Percentiles rank a stretch among this genome's conserved stretches.
These are phyloP conservation scores for Xylariaceae sp. DNA, from an alignment of 2,329 filamentous ascomycete genomes.

Conservation along the genomic window DNA sequence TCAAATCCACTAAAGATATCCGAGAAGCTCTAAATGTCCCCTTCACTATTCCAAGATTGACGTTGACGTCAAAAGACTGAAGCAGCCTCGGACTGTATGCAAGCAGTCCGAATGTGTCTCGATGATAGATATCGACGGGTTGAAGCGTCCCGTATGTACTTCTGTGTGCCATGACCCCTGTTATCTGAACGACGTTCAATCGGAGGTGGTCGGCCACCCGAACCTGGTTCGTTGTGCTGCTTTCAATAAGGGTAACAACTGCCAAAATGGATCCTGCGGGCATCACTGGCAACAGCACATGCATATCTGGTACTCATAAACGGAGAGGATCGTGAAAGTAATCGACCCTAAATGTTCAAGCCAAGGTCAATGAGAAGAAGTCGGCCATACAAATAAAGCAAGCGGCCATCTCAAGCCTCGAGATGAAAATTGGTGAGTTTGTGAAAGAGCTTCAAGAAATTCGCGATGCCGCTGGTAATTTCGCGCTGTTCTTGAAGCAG, in stretches of 20 bases:
- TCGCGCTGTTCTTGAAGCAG: constrained; percentile 34
- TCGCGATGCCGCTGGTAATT: constrained; percentile 30
- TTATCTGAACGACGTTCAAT: constrained; percentile 12
- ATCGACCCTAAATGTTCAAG: constrained; percentile 22
- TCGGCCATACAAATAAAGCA: constrained; percentile 20
- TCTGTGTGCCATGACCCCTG: constrained; percentile 29
- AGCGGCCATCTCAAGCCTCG: constrained; percentile 19
- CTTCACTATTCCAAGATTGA: constrained; percentile 23
- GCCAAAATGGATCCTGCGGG: constrained; percentile 17
- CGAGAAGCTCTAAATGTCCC: constrained; percentile 21
- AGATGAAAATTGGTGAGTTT: constrained; percentile 24
- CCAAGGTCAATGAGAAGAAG: constrained; percentile 19
- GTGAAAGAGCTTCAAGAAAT: constrained; percentile 28
- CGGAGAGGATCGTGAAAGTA: constrained; percentile 17
- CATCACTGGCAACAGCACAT: constrained; percentile 34
- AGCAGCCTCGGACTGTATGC: constrained; percentile 29
- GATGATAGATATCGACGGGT: constrained; percentile 19
- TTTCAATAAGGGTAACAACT: constrained; percentile 17
- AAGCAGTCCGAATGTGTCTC: constrained; percentile 23
- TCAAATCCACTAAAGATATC: too few species aligned
- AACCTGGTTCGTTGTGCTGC: constrained; percentile 24
- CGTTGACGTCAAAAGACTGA: constrained; percentile 17
- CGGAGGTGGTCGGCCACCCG: constrained; percentile 10
- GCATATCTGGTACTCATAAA: constrained; percentile 30
- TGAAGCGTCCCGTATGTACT: constrained; percentile 23